Conservation (phyloP, 345 rosid species). For the Erysimum cheiranthoides region DNA sequence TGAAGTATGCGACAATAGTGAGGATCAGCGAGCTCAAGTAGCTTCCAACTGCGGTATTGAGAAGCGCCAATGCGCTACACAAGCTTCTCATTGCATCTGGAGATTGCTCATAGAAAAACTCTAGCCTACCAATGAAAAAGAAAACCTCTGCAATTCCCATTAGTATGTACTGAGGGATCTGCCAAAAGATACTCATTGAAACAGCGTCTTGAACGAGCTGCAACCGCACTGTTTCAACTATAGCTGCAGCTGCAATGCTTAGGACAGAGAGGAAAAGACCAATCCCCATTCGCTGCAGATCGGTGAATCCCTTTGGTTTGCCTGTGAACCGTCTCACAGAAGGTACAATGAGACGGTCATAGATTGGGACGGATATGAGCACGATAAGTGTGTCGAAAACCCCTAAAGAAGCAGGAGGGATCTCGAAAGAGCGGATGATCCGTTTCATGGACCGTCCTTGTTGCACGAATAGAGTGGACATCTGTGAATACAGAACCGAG, state of each 20-base stretch:
- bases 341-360: conserved; percentile 72
- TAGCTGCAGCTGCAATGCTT: conserved; percentile 73
- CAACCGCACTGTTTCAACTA: conserved; percentile 67
- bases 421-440: conserved; percentile 61
- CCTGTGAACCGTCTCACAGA: conserved; percentile 74
- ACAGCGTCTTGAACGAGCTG: conserved; percentile 55
- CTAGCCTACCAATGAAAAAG: conserved; percentile 41
- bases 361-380: conserved; percentile 75
- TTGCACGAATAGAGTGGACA: conserved; percentile 80
- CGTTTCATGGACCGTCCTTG: conserved; percentile 87
- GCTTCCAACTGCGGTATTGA: conserved; percentile 50
- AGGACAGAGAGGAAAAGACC: conserved; percentile 72
- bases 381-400: conserved; percentile 68
- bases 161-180: conserved; percentile 74
- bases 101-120: conserved; percentile 56
- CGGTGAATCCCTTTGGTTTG: conserved; percentile 75
- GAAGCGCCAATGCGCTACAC: conserved; percentile 53
- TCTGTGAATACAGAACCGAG: conserved; percentile 69
- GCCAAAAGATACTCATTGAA: conserved; percentile 78
- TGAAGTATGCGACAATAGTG: conserved; percentile 49
- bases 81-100: conserved; percentile 61
- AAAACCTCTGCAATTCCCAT: conserved; percentile 81
- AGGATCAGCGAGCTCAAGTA: conserved; percentile 56
- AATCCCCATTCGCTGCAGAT: conserved; percentile 84
- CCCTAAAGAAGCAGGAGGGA: conserved; percentile 82